Conservation (phyloP, 257 asterid species). For the Lantana camara region DNA sequence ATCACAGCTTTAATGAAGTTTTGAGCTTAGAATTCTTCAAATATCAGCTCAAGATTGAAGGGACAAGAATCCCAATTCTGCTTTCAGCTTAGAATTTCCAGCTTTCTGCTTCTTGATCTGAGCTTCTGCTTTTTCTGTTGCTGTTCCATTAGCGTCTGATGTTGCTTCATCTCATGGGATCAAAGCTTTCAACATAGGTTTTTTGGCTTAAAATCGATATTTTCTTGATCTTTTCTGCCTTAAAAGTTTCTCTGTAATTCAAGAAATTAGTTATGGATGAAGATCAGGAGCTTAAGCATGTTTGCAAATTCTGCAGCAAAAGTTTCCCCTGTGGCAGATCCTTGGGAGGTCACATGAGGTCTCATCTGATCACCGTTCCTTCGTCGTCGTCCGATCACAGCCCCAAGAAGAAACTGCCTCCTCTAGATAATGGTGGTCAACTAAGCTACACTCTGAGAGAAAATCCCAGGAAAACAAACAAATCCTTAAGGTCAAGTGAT, state of each 20-base stretch:
- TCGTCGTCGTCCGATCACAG: slow-evolving; percentile 40
- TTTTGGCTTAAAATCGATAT: slow-evolving; percentile 20
- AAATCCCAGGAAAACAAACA: slow-evolving; percentile 40
- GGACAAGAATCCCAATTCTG: slow-evolving; percentile 20
- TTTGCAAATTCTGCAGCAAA: slow-evolving; percentile 73
- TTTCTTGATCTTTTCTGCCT: neutral
- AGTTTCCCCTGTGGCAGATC: slow-evolving; percentile 48
- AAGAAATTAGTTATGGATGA: slow-evolving; percentile 44
- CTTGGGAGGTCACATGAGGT: slow-evolving; percentile 62
- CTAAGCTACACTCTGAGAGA: slow-evolving; percentile 31
- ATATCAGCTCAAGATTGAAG: slow-evolving; percentile 27
- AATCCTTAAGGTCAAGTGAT: slow-evolving; percentile 30
- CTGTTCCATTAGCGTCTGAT: slow-evolving; percentile 1
- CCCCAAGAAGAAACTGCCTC: slow-evolving; percentile 52
- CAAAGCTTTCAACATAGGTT: slow-evolving; percentile 23
- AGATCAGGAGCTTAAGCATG: slow-evolving; percentile 41
- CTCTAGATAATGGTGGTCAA: slow-evolving; percentile 31
- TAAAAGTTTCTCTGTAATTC: neutral
- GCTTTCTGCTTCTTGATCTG: slow-evolving; percentile 25
- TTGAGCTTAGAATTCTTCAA: slow-evolving; percentile 11
- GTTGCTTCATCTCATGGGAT: neutral
- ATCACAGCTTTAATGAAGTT: slow-evolving; percentile 15
- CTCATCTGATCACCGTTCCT: slow-evolving; percentile 67
- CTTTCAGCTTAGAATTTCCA: neutral
- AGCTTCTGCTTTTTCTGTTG: neutral